A percentile compares a stretch with the other conserved stretches of the same genome.
These are phyloP conservation scores for Septoria petroselini DNA, from an alignment of 2,329 filamentous ascomycete species.

Conservation along the genomic window DNA sequence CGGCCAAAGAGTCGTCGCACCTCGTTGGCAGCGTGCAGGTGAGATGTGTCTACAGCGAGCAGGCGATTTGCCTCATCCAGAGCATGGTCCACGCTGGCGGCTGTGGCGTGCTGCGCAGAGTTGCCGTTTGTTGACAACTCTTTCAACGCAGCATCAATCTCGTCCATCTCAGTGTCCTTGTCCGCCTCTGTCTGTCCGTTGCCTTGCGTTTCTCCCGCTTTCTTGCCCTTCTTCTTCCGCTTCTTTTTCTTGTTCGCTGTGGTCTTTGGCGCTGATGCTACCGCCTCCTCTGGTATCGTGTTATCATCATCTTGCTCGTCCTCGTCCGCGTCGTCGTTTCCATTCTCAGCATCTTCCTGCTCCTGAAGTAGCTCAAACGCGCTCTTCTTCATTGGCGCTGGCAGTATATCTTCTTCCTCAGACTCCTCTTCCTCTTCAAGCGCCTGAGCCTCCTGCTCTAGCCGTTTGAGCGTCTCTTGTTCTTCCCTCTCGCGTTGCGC, in stretches of 20 bases:
- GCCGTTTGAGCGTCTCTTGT: conserved; percentile 48
- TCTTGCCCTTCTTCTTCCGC: conserved; percentile 59
- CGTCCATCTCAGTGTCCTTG: conserved; percentile 48
- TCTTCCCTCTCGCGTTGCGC: conserved; percentile 61
- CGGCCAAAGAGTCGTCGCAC: conserved; percentile 75
- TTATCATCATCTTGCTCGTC: conserved; percentile 27
- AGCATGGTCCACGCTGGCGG: conserved; percentile 38
- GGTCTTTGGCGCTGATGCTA: conserved; percentile 18
- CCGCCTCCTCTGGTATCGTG: conserved; percentile 29
- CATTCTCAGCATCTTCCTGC: conserved; percentile 40
- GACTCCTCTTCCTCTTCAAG: conserved; percentile 39
- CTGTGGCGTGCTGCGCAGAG: conserved; percentile 20
- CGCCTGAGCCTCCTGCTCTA: conserved; percentile 30
- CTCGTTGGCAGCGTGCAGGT: conserved; percentile 84
- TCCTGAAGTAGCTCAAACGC: conserved; percentile 48
- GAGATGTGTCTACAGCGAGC: conserved; percentile 63
- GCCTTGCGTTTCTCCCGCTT: conserved; percentile 16
- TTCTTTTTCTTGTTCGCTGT: conserved; percentile 55
- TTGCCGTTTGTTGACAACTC: conserved; percentile 49
- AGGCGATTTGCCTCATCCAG: conserved; percentile 52
- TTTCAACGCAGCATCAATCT: conserved; percentile 64
- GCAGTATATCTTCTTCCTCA: conserved; percentile 37
- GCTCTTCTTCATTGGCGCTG: conserved; percentile 39
- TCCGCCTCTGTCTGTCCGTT: conserved; percentile 16
- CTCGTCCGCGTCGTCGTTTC: conserved; percentile 37